A percentile compares a stretch with the other conserved stretches of the same genome.
Evolutionary conservation across 2,329 filamentous ascomycete species (phyloP).

Genomic region (Monilinia vaccinii-corymbosi): DNA sequence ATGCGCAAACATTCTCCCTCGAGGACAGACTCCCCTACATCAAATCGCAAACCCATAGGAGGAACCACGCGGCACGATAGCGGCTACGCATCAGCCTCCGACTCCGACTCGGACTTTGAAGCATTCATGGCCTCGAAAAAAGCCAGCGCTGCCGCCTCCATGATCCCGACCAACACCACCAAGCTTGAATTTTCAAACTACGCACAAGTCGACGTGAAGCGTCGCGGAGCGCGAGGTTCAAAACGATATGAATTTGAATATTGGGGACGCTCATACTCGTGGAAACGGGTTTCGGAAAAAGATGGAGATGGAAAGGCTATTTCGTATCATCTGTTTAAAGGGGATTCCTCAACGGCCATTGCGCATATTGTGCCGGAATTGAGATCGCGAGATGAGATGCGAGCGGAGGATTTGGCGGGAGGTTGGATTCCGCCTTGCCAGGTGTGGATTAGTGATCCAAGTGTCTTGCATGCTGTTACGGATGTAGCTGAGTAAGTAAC

Average conservation of each 20-base stretch:
- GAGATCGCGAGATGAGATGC: conserved; percentile 59
- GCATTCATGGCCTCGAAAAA: conserved; percentile 27
- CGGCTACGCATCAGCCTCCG: conserved; percentile 44
- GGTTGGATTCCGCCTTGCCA: conserved; percentile 87
- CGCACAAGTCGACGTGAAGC: conserved; percentile 75
- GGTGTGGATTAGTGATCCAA: conserved; percentile 77
- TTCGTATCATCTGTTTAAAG: conserved; percentile 71
- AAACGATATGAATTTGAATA: conserved; percentile 89
- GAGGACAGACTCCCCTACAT: conserved; percentile 21
- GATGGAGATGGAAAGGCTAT: conserved; percentile 54
- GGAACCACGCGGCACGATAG: conserved; percentile 37
- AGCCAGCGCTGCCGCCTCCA: conserved; percentile 12
- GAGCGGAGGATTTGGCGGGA: conserved; percentile 65
- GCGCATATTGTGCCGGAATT: conserved; percentile 81
- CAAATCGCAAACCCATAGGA: conserved; percentile 8
- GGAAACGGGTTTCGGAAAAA: conserved; percentile 66
- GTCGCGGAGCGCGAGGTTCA: conserved; percentile 53
- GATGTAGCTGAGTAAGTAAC: conserved; percentile 78
- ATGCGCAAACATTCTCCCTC: conserved; percentile 42
- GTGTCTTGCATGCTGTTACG: conserved; percentile 55
- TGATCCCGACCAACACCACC: conserved; percentile 61
- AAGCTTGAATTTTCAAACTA: conserved; percentile 97
- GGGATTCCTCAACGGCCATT: conserved; percentile 52
- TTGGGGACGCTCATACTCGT: conserved; percentile 80
- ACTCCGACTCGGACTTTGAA: conserved; percentile 23